Percentiles rank a stretch among this genome's conserved stretches.
These are phyloP conservation scores for Xylaria digitata DNA, from an alignment of 2,329 filamentous ascomycete species.

Conservation along the genomic window DNA sequence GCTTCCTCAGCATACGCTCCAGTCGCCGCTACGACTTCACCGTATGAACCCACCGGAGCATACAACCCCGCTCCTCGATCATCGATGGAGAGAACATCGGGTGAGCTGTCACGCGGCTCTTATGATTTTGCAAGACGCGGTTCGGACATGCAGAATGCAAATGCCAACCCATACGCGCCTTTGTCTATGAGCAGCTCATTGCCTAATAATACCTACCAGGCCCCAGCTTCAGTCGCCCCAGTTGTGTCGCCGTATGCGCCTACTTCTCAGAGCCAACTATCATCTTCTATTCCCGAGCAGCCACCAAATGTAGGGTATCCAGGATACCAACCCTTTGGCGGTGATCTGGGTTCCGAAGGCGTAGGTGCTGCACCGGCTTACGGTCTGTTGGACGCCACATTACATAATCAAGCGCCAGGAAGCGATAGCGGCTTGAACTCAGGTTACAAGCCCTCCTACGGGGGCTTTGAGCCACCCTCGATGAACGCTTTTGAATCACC, in stretches of 20 bases:
- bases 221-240: constrained; percentile 37
- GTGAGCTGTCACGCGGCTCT: constrained; percentile 55
- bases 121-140: constrained; percentile 57
- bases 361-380: constrained; percentile 27
- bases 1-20: constrained; percentile 65
- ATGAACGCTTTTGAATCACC: constrained; percentile 50
- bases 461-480: constrained; percentile 64
- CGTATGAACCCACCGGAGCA: constrained; percentile 53
- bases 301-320: constrained; percentile 43
- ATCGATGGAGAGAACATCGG: constrained; percentile 59
- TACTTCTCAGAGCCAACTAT: constrained; percentile 38
- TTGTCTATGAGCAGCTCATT: constrained; percentile 42
- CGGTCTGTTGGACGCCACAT: constrained; percentile 27
- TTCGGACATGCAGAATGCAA: constrained; percentile 53
- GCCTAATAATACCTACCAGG: constrained; percentile 51
- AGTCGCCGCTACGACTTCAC: constrained; percentile 45
- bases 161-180: constrained; percentile 52
- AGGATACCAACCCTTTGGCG: constrained; percentile 47
- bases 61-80: constrained; percentile 53
- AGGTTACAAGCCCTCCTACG: constrained; percentile 62
- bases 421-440: constrained; percentile 39
- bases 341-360: constrained; percentile 35
- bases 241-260: constrained; percentile 44
- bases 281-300: constrained; percentile 35
- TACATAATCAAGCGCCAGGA: constrained; percentile 33